These are phyloP conservation scores for Porphyrellus cyaneotinctus DNA, from an alignment of 768 basidiomycete species.

Conservation along the genomic window DNA sequence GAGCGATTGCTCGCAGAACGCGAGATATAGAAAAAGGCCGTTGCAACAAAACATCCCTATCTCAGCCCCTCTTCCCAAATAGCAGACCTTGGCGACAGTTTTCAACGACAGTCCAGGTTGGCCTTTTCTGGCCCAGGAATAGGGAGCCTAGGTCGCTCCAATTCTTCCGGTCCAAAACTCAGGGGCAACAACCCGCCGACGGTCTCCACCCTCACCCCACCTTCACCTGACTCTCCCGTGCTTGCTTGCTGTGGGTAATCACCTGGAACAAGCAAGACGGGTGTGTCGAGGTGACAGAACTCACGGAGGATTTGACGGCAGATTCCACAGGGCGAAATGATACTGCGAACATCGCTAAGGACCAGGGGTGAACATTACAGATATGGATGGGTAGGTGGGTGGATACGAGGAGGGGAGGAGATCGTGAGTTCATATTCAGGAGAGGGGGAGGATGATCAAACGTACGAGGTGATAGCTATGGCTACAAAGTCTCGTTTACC, in stretches of 20 bases:
- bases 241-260: slow-evolving; percentile 40
- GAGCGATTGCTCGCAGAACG: too few species aligned
- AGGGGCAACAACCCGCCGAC: slow-evolving; percentile 73
- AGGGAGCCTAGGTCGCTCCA: slow-evolving; percentile 45
- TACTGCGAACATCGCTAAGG: slow-evolving; percentile 59
- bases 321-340: slow-evolving; percentile 86
- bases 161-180: slow-evolving; percentile 86
- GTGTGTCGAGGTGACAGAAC: slow-evolving; percentile 73
- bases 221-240: slow-evolving; percentile 23
- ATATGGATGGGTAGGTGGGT: too few species aligned
- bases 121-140: too few species aligned
- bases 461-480: slow-evolving; percentile 78
- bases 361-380: too few species aligned
- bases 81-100: too few species aligned
- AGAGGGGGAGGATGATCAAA: slow-evolving; percentile 2
- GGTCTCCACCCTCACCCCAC: slow-evolving; percentile 57
- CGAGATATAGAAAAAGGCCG: too few species aligned
- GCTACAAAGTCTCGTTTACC: too few species aligned
- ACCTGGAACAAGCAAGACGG: slow-evolving; percentile 65
- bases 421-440: too few species aligned
- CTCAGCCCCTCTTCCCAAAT: too few species aligned
- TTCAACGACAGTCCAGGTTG: too few species aligned
- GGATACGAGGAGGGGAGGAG: too few species aligned
- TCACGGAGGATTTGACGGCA: slow-evolving; percentile 91
- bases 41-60: too few species aligned